phyloP scores from a whole-genome alignment of 1,139 yeast species.

The Nadsonia commutata region DNA sequence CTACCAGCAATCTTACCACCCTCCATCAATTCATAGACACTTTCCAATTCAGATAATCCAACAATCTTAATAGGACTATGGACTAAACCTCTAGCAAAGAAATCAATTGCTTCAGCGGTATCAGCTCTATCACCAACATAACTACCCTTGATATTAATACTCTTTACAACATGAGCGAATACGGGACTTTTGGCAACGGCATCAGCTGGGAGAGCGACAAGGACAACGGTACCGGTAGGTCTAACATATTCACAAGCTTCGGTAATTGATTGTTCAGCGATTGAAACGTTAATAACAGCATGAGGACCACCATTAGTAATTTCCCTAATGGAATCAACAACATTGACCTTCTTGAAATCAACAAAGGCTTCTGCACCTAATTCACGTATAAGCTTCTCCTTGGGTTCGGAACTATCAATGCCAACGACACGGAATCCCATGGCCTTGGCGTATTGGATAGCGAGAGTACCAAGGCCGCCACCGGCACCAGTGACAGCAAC shows the following conservation, averaged over 20 bases:
- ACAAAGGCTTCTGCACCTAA: slow-evolving; percentile 61
- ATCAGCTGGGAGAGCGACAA: slow-evolving; percentile 68
- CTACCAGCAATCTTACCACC: slow-evolving; percentile 53
- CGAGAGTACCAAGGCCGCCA: slow-evolving; percentile 74
- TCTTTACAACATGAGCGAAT: slow-evolving; percentile 42
- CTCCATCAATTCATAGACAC: slow-evolving; percentile 46
- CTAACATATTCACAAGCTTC: slow-evolving; percentile 59
- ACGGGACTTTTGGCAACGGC: slow-evolving; percentile 50
- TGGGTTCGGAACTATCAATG: slow-evolving; percentile 60
- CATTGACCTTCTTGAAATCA: slow-evolving; percentile 39
- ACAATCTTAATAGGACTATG: slow-evolving; percentile 48
- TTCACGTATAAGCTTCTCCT: slow-evolving; percentile 37
- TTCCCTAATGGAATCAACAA: slow-evolving; percentile 32
- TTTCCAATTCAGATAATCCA: slow-evolving; percentile 41
- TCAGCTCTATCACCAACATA: slow-evolving; percentile 64
- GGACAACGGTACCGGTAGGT: slow-evolving; percentile 60
- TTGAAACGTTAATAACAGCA: slow-evolving; percentile 69
- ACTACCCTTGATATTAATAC: slow-evolving; percentile 46
- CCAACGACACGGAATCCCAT: slow-evolving; percentile 69
- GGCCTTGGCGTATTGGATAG: slow-evolving; percentile 69
- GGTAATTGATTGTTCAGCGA: slow-evolving; percentile 56
- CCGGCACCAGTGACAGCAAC: slow-evolving; percentile 73
- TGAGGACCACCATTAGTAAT: slow-evolving; percentile 59
- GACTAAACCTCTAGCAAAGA: slow-evolving; percentile 48
- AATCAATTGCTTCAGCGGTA: slow-evolving; percentile 54